Percentiles rank a stretch among this genome's conserved stretches.
Conservation (phyloP, 352 stramenopile species). For the Phytophthora pinifolia region DNA sequence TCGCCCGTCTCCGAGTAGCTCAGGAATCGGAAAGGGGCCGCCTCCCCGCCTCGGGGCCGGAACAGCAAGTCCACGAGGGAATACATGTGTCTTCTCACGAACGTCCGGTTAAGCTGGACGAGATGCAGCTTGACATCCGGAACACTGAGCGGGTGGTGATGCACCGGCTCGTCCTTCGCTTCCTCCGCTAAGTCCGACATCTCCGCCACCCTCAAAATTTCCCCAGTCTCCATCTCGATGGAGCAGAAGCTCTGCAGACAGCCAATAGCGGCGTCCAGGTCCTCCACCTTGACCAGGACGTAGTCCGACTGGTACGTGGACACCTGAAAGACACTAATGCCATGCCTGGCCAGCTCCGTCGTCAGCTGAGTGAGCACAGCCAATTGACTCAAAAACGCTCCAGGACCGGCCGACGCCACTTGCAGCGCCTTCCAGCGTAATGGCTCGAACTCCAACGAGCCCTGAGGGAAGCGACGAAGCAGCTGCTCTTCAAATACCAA, state of each 20-base stretch:
- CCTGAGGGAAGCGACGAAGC: slow-evolving; percentile 36
- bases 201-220: slow-evolving; percentile 14
- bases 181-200: background rate
- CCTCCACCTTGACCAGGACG: slow-evolving; percentile 63
- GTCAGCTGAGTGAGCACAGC: slow-evolving; percentile 63
- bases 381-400: slow-evolving; percentile 58
- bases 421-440: slow-evolving; percentile 64
- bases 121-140: slow-evolving; percentile 52
- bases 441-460: slow-evolving; percentile 45
- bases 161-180: slow-evolving; percentile 25
- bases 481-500: slow-evolving; percentile 61
- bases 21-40: slow-evolving; percentile 29
- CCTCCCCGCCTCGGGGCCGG: slow-evolving; percentile 12
- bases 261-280: slow-evolving; percentile 41
- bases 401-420: slow-evolving; percentile 51
- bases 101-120: slow-evolving; percentile 51
- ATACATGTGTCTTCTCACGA: slow-evolving; percentile 56
- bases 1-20: slow-evolving; percentile 64
- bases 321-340: slow-evolving; percentile 71
- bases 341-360: slow-evolving; percentile 44
- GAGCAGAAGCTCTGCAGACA: slow-evolving; percentile 60
- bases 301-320: slow-evolving; percentile 77
- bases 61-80: slow-evolving; percentile 58
- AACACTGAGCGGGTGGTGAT: slow-evolving; percentile 57
- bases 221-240: slow-evolving; percentile 50